Percentiles rank a stretch among this genome's conserved stretches.
Evolutionary conservation across 2,329 filamentous ascomycete genomes (phyloP).

Genomic region (Ascochyta clinopodiicola): DNA sequence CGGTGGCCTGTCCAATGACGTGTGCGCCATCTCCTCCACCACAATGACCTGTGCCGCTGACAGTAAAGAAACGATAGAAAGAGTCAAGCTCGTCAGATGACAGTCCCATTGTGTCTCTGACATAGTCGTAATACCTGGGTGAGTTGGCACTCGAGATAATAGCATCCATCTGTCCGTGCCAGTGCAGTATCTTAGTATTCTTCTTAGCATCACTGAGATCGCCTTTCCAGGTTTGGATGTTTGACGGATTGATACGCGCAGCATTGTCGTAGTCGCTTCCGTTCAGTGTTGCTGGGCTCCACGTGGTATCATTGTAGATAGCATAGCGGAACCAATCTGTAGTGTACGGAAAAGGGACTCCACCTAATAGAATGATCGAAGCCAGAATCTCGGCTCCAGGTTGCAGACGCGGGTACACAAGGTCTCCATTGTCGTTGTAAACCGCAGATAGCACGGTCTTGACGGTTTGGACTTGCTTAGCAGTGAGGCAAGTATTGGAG

Average conservation of each 20-base stretch:
- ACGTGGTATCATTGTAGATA: conserved; percentile 55
- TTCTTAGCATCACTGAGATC: conserved; percentile 47
- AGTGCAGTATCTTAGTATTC: conserved; percentile 56
- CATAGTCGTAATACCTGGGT: conserved; percentile 58
- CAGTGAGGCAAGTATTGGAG: conserved; percentile 53
- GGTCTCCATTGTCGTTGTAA: conserved; percentile 50
- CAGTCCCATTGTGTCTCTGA: conserved; percentile 53
- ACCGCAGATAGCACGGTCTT: conserved; percentile 53
- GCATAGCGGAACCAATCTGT: conserved; percentile 59
- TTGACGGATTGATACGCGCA: conserved; percentile 45
- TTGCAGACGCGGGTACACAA: conserved; percentile 60
- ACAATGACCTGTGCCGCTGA: conserved; percentile 62
- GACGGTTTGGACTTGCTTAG: conserved; percentile 53
- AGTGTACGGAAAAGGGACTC: conserved; percentile 52
- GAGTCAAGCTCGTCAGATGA: conserved; percentile 45
- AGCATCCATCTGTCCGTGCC: conserved; percentile 54
- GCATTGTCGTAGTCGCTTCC: conserved; percentile 52
- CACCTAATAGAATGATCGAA: conserved; percentile 48
- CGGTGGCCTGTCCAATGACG: conserved; percentile 39
- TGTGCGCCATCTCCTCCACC: conserved; percentile 56
- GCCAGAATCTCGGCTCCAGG: conserved; percentile 55
- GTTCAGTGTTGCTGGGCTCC: conserved; percentile 50
- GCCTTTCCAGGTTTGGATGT: conserved; percentile 52
- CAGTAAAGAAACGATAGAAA: conserved; percentile 60
- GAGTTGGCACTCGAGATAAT: conserved; percentile 56